phyloP scores from a whole-genome alignment of 176 grass and related monocot species.

The Neostapfia colusana region DNA sequence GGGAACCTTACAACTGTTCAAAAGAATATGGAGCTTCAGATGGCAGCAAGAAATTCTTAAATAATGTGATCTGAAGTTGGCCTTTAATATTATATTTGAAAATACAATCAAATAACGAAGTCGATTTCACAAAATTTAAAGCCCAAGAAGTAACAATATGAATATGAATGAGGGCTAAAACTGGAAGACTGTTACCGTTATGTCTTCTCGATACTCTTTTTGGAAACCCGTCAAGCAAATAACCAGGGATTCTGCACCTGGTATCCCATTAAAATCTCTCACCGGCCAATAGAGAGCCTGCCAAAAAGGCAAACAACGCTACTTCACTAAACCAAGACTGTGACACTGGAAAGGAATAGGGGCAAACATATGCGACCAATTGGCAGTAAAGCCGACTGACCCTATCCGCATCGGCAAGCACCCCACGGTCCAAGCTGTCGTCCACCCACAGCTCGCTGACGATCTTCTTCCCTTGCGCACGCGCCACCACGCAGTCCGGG shows the following conservation, averaged over 20 bases:
- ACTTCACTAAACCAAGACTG: conserved; percentile 9
- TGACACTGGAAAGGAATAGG: neutral
- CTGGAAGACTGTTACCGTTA: conserved; percentile 56
- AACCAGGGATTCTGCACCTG: conserved; percentile 49
- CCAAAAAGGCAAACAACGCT: neutral
- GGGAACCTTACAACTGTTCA: too few relatives aligned
- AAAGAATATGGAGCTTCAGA: neutral
- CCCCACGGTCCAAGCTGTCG: conserved; percentile 55
- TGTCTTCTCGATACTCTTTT: conserved; percentile 60
- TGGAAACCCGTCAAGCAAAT: conserved; percentile 91
- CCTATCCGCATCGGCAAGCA: conserved; percentile 54
- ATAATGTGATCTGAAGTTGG: neutral
- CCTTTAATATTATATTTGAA: neutral
- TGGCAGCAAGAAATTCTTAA: neutral
- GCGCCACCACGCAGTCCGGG: conserved; percentile 58
- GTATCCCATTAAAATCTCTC: conserved; percentile 70
- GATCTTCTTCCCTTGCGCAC: conserved; percentile 63
- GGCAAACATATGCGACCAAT: neutral
- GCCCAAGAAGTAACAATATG: conserved; percentile 7
- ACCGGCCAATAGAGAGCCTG: conserved; percentile 75
- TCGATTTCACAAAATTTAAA: neutral
- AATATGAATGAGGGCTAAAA: neutral
- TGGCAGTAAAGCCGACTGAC: conserved; percentile 29
- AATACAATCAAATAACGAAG: neutral
- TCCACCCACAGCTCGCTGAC: conserved; percentile 82